Evolutionary conservation across 2,329 filamentous ascomycete genomes (phyloP).

Genomic region (Aurifilum marmelostoma): DNA sequence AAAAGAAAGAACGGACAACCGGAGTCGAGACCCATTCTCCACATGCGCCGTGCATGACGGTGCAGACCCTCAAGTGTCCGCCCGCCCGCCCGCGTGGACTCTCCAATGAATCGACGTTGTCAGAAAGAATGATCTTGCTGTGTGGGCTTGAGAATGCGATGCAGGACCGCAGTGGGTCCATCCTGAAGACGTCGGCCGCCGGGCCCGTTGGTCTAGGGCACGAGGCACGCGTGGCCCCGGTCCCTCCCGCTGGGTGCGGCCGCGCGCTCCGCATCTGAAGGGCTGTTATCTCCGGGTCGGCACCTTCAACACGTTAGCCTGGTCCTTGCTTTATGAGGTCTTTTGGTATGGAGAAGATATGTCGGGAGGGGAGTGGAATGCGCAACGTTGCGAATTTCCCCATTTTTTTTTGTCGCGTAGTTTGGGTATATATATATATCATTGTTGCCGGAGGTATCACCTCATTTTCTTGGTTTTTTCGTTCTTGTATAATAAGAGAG

Average conservation of each 20-base stretch:
- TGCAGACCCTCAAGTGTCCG: background rate
- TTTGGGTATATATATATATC: too few species aligned
- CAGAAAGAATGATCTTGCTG: too few species aligned
- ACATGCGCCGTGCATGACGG: background rate
- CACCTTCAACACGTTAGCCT: background rate
- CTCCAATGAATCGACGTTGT: background rate
- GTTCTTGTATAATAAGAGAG: too few species aligned
- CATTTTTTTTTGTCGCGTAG: too few species aligned
- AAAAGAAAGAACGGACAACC: background rate
- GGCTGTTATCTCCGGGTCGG: background rate
- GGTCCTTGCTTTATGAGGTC: background rate
- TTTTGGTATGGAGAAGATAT: background rate
- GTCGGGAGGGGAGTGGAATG: background rate
- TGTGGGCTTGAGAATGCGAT: background rate
- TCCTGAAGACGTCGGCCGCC: background rate
- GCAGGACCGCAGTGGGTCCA: background rate
- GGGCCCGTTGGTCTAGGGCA: background rate
- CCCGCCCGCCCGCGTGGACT: background rate
- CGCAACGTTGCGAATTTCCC: too few species aligned
- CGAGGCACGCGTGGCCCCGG: background rate
- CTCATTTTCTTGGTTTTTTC: too few species aligned
- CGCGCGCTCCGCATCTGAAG: conserved; percentile 16
- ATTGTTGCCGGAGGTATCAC: too few species aligned
- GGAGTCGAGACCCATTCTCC: background rate
- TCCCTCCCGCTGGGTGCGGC: conserved; percentile 12